Conservation (phyloP, 1,139 yeast species). For the Komagataea norvegica region DNA sequence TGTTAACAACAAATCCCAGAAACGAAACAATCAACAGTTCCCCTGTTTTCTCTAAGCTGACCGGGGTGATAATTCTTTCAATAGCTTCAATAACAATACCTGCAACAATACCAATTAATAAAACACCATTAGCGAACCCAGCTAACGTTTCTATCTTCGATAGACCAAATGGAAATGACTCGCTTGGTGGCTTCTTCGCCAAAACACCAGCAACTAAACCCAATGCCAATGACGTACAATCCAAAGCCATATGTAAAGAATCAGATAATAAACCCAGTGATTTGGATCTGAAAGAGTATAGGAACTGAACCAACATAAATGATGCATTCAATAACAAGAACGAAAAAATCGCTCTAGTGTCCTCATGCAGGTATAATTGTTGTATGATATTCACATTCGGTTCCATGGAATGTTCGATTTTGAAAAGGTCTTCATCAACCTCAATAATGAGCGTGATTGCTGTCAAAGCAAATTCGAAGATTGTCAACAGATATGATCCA, state of each 20-base stretch:
- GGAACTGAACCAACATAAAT: conserved; percentile 89
- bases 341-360: conserved; percentile 84
- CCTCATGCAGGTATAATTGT: conserved; percentile 55
- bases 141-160: conserved; percentile 84
- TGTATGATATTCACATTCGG: conserved; percentile 24
- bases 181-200: conserved; percentile 55
- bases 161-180: conserved; percentile 81
- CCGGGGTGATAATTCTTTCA: conserved; percentile 75
- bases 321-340: conserved; percentile 80
- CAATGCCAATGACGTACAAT: conserved; percentile 82
- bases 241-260: conserved; percentile 93
- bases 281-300: conserved; percentile 88
- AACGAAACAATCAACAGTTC: conserved; percentile 82
- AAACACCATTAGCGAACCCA: conserved; percentile 91
- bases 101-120: conserved; percentile 80
- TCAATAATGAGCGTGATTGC: conserved; percentile 14
- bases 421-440: conserved; percentile 17
- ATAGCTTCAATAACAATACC: conserved; percentile 85
- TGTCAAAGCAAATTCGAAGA: conserved; percentile 17
- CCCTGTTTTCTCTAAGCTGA: conserved; percentile 71
- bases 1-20: conserved; percentile 79
- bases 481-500: conserved; percentile 10
- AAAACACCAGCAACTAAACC: conserved; percentile 83
- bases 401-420: conserved; percentile 4
- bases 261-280: conserved; percentile 90